Conservation (phyloP, 176 grass and related monocot genomes). For the Oryza coarctata region DNA sequence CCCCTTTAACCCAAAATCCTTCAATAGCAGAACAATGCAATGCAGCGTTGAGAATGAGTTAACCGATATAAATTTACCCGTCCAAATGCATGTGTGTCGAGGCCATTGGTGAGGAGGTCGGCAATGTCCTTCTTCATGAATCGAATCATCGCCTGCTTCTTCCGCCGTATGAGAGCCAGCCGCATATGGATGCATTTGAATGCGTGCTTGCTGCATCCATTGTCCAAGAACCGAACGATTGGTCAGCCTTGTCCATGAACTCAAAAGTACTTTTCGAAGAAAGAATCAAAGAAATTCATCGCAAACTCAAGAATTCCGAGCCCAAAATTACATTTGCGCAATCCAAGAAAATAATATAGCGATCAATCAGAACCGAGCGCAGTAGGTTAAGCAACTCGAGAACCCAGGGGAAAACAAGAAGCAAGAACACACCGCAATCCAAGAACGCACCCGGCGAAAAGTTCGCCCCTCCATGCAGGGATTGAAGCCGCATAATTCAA, state of each 20-base stretch:
- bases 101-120: constrained; percentile 75
- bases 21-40: not conserved
- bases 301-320: not conserved
- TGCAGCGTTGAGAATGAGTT: not conserved
- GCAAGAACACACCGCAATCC: not conserved
- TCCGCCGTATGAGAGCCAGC: constrained; percentile 64
- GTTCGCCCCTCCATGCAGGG: not conserved
- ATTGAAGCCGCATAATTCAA: not conserved
- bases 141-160: constrained; percentile 75
- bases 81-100: constrained; percentile 65
- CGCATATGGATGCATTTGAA: constrained; percentile 75
- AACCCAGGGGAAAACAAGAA: not conserved
- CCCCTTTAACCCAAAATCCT: not conserved
- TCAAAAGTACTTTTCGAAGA: not conserved
- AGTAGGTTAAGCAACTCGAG: not conserved
- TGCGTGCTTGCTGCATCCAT: constrained; percentile 57
- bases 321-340: not conserved
- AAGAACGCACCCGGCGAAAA: not conserved
- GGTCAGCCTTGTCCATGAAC: not conserved
- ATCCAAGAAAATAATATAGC: not conserved
- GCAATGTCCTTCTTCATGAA: constrained; percentile 94
- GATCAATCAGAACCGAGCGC: not conserved
- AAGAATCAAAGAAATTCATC: not conserved
- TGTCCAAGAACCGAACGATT: constrained; percentile 1
- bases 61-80: constrained; percentile 38